Conservation (phyloP, 2,329 filamentous ascomycete species). For the Pseudogymnoascus sp. region DNA sequence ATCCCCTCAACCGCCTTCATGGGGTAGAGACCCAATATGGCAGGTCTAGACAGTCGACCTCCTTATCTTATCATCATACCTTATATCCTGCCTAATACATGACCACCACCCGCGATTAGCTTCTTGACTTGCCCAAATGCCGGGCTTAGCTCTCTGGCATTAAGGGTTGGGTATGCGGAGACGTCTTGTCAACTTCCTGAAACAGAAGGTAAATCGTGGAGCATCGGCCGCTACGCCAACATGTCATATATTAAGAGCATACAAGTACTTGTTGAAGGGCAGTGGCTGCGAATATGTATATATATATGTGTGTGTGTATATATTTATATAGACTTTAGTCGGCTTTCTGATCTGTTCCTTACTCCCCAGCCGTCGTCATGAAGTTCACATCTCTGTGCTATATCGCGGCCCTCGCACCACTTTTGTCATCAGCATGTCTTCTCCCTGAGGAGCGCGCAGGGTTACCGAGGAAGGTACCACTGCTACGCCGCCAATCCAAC, state of each 20-base stretch:
- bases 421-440: conserved; percentile 27
- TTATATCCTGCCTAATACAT: conserved; percentile 3
- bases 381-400: conserved; percentile 17
- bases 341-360: background rate
- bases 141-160: conserved; percentile 5
- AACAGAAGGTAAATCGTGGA: background rate
- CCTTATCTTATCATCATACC: background rate
- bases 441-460: conserved; percentile 31
- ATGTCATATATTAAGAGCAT: background rate
- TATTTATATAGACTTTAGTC: background rate
- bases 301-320: no score
- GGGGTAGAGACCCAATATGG: no score
- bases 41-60: no score
- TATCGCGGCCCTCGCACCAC: conserved; percentile 15
- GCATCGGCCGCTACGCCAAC: background rate
- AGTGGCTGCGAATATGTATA: background rate
- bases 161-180: background rate
- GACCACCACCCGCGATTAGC: background rate
- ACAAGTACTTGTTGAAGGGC: background rate
- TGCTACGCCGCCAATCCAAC: conserved; percentile 15
- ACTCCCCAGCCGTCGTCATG: conserved; percentile 13
- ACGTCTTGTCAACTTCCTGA: background rate
- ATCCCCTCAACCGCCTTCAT: no score
- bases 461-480: conserved; percentile 7
- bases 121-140: conserved; percentile 7